Conservation (phyloP, 345 rosid genomes). For the Eucalyptus microcorys region DNA sequence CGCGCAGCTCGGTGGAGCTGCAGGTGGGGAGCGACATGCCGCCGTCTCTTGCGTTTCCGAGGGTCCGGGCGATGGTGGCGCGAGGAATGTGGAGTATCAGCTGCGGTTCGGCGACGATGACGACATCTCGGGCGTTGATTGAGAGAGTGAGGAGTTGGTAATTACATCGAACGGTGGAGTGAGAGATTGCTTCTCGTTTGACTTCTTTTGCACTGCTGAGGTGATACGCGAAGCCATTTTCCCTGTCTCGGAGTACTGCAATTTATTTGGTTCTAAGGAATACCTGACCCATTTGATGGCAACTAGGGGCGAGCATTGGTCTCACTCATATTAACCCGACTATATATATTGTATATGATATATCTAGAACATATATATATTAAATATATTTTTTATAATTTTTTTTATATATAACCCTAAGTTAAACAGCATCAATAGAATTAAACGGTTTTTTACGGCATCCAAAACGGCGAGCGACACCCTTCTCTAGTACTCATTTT, state of each 20-base stretch:
- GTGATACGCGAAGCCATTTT: not conserved
- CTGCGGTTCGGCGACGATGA: not conserved
- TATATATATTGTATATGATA: no score
- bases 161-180: not conserved
- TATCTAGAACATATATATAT: no score
- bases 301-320: fast-evolving
- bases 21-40: slow-evolving; percentile 19
- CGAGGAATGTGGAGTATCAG: not conserved
- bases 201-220: not conserved
- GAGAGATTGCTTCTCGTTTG: not conserved
- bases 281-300: not conserved
- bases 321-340: fast-evolving
- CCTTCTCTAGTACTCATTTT: no score
- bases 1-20: slow-evolving; percentile 19
- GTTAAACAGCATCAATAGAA: fast-evolving
- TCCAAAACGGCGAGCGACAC: fast-evolving
- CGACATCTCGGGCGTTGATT: not conserved
- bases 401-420: no score
- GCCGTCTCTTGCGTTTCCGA: slow-evolving; percentile 4
- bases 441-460: fast-evolving
- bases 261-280: not conserved
- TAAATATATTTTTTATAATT: no score
- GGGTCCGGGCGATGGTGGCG: not conserved
- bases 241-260: not conserved
- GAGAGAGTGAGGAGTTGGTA: not conserved